Evolutionary conservation across 805 yeast species (phyloP).

Genomic region (Komagataella pseudopastoris): DNA sequence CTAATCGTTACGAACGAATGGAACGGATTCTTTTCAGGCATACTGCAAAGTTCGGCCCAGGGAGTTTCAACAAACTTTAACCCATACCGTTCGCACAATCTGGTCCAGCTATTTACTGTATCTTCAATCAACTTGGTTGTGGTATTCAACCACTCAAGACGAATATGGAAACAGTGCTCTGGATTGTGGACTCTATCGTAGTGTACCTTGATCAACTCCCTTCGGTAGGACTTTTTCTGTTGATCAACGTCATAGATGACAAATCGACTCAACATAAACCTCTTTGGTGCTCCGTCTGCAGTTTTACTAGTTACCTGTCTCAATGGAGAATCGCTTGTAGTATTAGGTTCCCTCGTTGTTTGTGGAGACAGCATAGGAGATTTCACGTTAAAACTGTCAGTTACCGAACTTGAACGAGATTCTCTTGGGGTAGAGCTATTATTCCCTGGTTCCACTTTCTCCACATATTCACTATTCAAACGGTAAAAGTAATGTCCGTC

Average conservation of each 20-base stretch:
- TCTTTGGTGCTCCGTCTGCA: constrained; percentile 6
- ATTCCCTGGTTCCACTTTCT: constrained; percentile 11
- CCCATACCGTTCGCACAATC: constrained; percentile 79
- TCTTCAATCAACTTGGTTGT: constrained; percentile 81
- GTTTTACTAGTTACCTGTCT: not conserved
- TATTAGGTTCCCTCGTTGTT: not conserved
- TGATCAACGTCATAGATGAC: constrained; percentile 70
- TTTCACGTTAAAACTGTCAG: not conserved
- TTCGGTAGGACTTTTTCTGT: constrained; percentile 51
- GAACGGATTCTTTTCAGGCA: constrained; percentile 74
- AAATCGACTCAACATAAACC: constrained; percentile 51
- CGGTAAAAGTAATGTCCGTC: constrained; percentile 92
- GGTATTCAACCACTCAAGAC: constrained; percentile 87
- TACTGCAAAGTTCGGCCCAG: constrained; percentile 69
- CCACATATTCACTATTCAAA: constrained; percentile 40
- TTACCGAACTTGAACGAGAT: not conserved
- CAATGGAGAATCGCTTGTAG: not conserved
- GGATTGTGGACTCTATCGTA: constrained; percentile 90
- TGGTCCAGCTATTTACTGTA: constrained; percentile 59
- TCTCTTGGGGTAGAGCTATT: constrained; percentile 1
- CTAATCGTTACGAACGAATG: constrained; percentile 68
- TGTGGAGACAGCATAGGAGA: not conserved
- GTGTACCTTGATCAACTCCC: constrained; percentile 72
- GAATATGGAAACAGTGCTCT: constrained; percentile 82
- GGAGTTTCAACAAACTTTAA: constrained; percentile 78